Percentiles rank a stretch among this genome's conserved stretches.
Conservation (phyloP, 495 filamentous ascomycete species). For the Cercophora newfieldiana region DNA sequence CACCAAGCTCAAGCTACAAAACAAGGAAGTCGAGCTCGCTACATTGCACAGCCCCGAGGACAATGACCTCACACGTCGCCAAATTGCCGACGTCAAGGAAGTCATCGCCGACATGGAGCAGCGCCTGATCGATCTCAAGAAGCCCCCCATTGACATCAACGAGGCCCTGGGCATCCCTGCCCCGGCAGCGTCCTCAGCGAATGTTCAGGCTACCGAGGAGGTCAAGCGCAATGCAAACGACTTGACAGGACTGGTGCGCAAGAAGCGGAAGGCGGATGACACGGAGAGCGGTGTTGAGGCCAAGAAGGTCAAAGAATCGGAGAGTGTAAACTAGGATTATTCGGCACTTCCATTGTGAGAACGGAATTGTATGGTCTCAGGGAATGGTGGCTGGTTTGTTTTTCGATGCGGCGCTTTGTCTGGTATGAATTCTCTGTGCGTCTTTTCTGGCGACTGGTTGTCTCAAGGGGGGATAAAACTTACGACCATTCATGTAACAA, state of each 20-base stretch:
- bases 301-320: slow-evolving; percentile 39
- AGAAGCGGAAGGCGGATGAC: slow-evolving; percentile 59
- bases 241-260: slow-evolving; percentile 80
- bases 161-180: slow-evolving; percentile 46
- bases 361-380: neutral
- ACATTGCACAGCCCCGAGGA: slow-evolving; percentile 53
- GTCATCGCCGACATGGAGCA: slow-evolving; percentile 82
- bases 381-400: neutral
- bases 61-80: slow-evolving; percentile 60
- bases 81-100: slow-evolving; percentile 81
- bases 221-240: slow-evolving; percentile 81
- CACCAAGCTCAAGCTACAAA: slow-evolving; percentile 70
- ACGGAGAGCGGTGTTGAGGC: slow-evolving; percentile 42
- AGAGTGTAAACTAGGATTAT: slow-evolving; percentile 2
- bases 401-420: neutral
- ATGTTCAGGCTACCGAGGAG: slow-evolving; percentile 65
- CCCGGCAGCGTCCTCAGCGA: slow-evolving; percentile 50
- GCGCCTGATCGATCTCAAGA: slow-evolving; percentile 69
- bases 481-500: too few relatives aligned
- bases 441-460: neutral
- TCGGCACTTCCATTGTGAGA: neutral
- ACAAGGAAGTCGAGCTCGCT: slow-evolving; percentile 66
- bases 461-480: neutral
- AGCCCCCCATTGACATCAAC: slow-evolving; percentile 66
- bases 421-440: neutral